phyloP scores from a whole-genome alignment of 345 rosid genomes.

The Gynandropsis gynandra region DNA sequence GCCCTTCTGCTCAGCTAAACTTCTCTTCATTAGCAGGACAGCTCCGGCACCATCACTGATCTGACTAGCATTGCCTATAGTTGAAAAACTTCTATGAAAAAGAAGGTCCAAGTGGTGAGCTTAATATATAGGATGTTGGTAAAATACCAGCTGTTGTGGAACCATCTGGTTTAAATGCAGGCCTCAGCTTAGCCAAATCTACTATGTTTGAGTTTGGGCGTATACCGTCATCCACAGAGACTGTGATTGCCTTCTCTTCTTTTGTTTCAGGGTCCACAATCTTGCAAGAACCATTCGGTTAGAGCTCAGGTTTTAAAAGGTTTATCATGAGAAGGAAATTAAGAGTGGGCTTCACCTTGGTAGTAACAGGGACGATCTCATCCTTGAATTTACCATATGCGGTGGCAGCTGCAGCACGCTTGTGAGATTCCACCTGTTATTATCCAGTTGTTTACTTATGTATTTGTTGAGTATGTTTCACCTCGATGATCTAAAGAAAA shows the following conservation, averaged over 20 bases:
- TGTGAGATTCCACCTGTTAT: slow-evolving; percentile 84
- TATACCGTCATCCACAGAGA: slow-evolving; percentile 79
- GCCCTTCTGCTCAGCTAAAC: slow-evolving; percentile 71
- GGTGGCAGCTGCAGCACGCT: slow-evolving; percentile 84
- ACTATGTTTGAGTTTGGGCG: slow-evolving; percentile 57
- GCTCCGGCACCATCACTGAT: slow-evolving; percentile 98
- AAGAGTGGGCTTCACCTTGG: slow-evolving; percentile 52
- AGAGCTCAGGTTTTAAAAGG: not conserved
- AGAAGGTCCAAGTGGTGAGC: not conserved
- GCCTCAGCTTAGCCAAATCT: slow-evolving; percentile 70
- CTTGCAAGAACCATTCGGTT: slow-evolving; percentile 31
- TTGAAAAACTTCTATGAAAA: slow-evolving; percentile 2
- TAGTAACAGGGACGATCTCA: slow-evolving; percentile 73
- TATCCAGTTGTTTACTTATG: slow-evolving; percentile 14
- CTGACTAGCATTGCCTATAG: slow-evolving; percentile 89
- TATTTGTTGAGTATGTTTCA: slow-evolving; percentile 19
- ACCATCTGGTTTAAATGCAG: slow-evolving; percentile 77
- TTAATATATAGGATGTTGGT: slow-evolving; percentile 2
- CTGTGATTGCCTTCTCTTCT: slow-evolving; percentile 52
- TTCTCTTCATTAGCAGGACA: slow-evolving; percentile 88
- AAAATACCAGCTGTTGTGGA: slow-evolving; percentile 88
- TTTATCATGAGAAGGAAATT: not conserved
- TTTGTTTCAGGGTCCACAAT: slow-evolving; percentile 79
- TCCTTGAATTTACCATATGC: slow-evolving; percentile 85
- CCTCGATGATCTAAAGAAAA: not conserved